Evolutionary conservation across 352 stramenopile genomes (phyloP).

Genomic region (Pythium dissimile): DNA sequence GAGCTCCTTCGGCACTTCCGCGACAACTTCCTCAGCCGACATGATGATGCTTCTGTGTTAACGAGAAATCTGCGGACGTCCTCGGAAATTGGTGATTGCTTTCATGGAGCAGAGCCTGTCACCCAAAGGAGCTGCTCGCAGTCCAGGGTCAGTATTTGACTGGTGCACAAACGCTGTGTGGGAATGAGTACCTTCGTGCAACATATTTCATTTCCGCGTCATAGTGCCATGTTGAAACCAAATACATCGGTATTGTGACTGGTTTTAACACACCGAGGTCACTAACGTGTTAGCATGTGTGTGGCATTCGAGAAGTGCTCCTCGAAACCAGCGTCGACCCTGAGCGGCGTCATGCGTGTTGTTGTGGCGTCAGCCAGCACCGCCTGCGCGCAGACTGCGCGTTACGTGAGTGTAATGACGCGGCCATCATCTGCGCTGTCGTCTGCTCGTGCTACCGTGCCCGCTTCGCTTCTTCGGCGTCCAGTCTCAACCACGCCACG

Average conservation of each 20-base stretch:
- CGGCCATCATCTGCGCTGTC: background rate
- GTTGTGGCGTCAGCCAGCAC: background rate
- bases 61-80: slow-evolving; percentile 36
- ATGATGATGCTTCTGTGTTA: slow-evolving; percentile 55
- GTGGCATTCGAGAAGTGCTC: no score
- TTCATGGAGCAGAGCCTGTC: background rate
- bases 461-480: background rate
- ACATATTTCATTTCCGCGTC: slow-evolving; percentile 15
- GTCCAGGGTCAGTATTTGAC: no score
- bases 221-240: slow-evolving; percentile 15
- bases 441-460: background rate
- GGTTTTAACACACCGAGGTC: no score
- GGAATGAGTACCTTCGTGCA: slow-evolving; percentile 16
- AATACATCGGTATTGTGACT: no score
- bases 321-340: no score
- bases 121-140: slow-evolving; percentile 7
- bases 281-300: no score
- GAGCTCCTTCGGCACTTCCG: slow-evolving; percentile 92
- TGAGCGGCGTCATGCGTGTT: slow-evolving; percentile 1
- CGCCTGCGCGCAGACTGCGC: background rate
- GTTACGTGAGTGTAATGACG: background rate
- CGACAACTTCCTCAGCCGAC: slow-evolving; percentile 93
- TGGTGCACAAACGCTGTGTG: slow-evolving; percentile 21
- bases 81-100: slow-evolving; percentile 50
- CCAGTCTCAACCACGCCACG: background rate